Conservation (phyloP, 768 basidiomycete genomes). For the Russula abietina region DNA sequence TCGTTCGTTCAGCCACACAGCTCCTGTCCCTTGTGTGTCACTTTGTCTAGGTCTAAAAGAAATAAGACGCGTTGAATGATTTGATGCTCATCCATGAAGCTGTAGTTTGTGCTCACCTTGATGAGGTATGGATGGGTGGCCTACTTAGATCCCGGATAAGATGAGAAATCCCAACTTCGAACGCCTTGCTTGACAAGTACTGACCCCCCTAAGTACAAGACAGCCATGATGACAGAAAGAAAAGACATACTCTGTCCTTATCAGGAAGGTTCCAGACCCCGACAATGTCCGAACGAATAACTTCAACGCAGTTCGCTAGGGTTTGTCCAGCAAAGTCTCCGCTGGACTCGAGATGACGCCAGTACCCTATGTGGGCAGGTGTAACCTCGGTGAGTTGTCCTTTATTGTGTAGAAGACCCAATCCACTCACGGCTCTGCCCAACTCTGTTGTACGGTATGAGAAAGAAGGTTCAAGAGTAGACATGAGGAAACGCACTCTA, state of each 20-base stretch:
- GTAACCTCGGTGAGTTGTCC: background rate
- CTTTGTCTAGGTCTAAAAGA: background rate
- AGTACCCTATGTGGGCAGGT: slow-evolving; percentile 5
- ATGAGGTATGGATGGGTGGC: no score
- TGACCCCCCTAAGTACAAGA: background rate
- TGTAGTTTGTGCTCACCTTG: background rate
- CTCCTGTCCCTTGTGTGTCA: background rate
- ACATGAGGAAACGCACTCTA: background rate
- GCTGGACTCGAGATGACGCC: slow-evolving; percentile 2
- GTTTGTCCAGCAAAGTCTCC: background rate
- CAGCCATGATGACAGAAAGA: background rate
- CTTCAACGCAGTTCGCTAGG: background rate
- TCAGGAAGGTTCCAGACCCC: slow-evolving; percentile 10
- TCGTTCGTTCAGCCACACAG: background rate
- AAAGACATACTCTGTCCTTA: background rate
- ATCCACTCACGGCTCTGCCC: slow-evolving; percentile 10
- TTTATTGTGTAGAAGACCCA: background rate
- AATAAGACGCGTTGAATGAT: background rate
- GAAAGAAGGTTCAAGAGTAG: background rate
- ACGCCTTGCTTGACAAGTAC: slow-evolving; percentile 3
- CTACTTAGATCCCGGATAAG: slow-evolving; percentile 1
- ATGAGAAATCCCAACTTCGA: background rate
- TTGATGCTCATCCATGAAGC: background rate
- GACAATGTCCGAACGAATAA: slow-evolving; percentile 9
- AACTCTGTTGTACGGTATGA: background rate